Base-by-base conservation (phyloP, 2,329 filamentous ascomycete species). In the Colletotrichum tofieldiae region DNA sequence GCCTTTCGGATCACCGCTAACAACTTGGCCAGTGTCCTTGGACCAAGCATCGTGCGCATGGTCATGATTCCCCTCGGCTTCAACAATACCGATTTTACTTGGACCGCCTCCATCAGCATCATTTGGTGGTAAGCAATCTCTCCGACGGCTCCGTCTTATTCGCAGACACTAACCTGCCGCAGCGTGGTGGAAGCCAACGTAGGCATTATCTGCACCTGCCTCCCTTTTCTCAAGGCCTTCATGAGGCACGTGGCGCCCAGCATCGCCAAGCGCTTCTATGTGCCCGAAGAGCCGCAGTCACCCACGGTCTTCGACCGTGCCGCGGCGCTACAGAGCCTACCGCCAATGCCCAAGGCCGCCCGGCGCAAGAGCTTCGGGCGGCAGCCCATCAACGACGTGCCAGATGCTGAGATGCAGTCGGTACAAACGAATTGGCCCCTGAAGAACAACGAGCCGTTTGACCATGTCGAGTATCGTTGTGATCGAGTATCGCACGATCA, bases 151-250 rank as follows among this genome's bases (percentile, higher is more conserved):
- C 11, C 5, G 0, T 29, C 16, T 6, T 37, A 2, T 23, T 8
- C 11, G 9, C 5, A 43, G 18, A 43, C 16, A 47, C 14, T 41
- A 18, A n/a, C 41, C 16, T 18, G 5, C 8, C 2, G 26, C 18
- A 72, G 70, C 41, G 65, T 73, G 2, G 64, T 73, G 12, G 72
- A 73, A 26, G 72, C 72, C 58, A 73, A 73, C 32, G 52, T 68
- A 4, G 72, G 72, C 47, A 73, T 73, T 26, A 73, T 73, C 35
- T 72, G 72, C 49, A 67, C 72, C 12, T 73, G 72, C 12, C 64
- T 73, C 18, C 72, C 72, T 3, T 71, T 73, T 56, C 63, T 73
- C 5, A 73, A 73, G 47, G 59, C 70, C 0, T 72, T 72, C 16
- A 29, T 49, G n/a, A 69, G 52, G 41, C 60, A 72, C 16, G 47